A percentile compares a stretch with the other conserved stretches of the same genome.
phyloP scores from a whole-genome alignment of 495 filamentous ascomycete species.

The Penicillium pancosmium region DNA sequence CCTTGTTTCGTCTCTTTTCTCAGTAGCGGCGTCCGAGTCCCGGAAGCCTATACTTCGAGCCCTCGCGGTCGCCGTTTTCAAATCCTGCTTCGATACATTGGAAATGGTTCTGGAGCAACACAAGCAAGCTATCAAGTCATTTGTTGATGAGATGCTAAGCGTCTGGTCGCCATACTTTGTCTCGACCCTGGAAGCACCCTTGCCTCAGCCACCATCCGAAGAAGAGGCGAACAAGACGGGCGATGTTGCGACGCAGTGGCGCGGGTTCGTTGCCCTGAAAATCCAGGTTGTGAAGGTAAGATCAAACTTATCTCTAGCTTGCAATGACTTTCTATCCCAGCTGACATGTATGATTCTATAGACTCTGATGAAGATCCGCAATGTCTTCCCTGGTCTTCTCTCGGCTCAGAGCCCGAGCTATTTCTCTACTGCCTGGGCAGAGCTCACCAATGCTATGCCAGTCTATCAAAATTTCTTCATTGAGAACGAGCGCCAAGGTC shows the following conservation, averaged over 20 bases:
- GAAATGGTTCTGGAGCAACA: slow-evolving; percentile 95
- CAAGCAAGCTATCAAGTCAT: slow-evolving; percentile 77
- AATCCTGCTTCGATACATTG: slow-evolving; percentile 88
- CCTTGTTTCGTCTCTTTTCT: slow-evolving; percentile 79
- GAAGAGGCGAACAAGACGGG: slow-evolving; percentile 56
- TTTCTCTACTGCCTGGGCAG: slow-evolving; percentile 86
- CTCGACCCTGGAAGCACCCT: slow-evolving; percentile 65
- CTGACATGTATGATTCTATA: slow-evolving; percentile 27
- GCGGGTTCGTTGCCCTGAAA: slow-evolving; percentile 83
- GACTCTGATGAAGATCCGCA: slow-evolving; percentile 87
- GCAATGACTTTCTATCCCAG: neutral
- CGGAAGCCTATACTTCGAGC: slow-evolving; percentile 76
- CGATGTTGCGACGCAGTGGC: slow-evolving; percentile 58
- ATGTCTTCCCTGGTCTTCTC: slow-evolving; percentile 79
- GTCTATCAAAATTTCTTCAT: slow-evolving; percentile 83
- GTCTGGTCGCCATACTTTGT: slow-evolving; percentile 88
- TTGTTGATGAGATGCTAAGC: slow-evolving; percentile 80
- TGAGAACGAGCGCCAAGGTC: slow-evolving; percentile 78
- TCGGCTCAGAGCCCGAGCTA: slow-evolving; percentile 74
- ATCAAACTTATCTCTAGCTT: slow-evolving; percentile 25
- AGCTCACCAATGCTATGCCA: slow-evolving; percentile 69
- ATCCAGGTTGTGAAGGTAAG: slow-evolving; percentile 79
- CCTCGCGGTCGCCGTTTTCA: slow-evolving; percentile 84
- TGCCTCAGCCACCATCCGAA: slow-evolving; percentile 65
- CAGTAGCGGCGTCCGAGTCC: slow-evolving; percentile 72